Evolutionary conservation across 139 green algal genomes (phyloP).

Genomic region (Chlorella sp.): DNA sequence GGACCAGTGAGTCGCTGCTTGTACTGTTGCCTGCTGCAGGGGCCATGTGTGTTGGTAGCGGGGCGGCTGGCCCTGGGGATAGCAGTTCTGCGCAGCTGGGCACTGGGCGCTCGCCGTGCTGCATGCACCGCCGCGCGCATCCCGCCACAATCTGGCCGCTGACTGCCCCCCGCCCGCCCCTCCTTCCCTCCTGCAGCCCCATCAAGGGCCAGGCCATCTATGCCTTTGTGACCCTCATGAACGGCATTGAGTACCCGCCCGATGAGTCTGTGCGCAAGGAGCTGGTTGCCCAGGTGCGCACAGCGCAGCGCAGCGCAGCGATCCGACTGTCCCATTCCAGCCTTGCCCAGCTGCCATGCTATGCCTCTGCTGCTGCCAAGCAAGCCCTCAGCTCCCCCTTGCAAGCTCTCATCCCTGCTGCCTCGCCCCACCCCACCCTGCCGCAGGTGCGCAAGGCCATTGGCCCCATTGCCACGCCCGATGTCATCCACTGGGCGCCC

Average conservation of each 20-base stretch:
- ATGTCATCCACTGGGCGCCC: conserved; percentile 96
- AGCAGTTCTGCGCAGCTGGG: too few species aligned
- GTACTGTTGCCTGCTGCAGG: conserved; percentile 74
- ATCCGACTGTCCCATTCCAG: too few species aligned
- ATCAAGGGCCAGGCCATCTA: conserved; percentile 96
- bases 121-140: not conserved
- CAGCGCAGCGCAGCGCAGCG: not conserved
- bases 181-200: not conserved
- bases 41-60: conserved; percentile 27
- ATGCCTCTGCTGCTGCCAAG: too few species aligned
- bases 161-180: not conserved
- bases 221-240: conserved; percentile 92
- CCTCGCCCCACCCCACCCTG: too few species aligned
- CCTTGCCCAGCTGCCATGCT: too few species aligned
- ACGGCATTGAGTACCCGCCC: conserved; percentile 55
- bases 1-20: conserved; percentile 68
- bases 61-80: too few species aligned
- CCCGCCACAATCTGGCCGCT: too few species aligned
- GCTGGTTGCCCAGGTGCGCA: conserved; percentile 68
- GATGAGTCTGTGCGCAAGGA: conserved; percentile 69
- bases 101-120: too few species aligned
- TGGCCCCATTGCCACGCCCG: conserved; percentile 93
- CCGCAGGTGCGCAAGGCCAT: conserved; percentile 63
- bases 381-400: too few species aligned
- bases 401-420: not conserved